Base-by-base conservation (phyloP, 1,139 yeast genomes). In the Magnusiomyces sp. region DNA sequence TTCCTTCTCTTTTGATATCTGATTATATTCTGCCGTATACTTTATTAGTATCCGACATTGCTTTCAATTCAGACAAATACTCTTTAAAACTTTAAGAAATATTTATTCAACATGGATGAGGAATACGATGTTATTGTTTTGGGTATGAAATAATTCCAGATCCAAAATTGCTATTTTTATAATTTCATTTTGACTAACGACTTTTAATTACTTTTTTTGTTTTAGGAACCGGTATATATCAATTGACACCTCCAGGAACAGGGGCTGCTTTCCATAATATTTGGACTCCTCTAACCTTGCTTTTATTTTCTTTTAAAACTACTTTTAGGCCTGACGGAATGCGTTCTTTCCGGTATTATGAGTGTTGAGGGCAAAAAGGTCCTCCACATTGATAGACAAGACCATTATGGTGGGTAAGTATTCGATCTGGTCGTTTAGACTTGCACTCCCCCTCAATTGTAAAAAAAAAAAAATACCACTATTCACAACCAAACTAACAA, bases 361-460 rank as follows among this genome's bases (percentile, higher is more conserved):
- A 89, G 97, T 11, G 96, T 90, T 13, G 98, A 92, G 64, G 95
- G 97, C 60, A 92, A 92, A 73, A 92, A 92, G 66, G 98, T 92
- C 11, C 76, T 92, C 53, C 98, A 92, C 69, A 89, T 92, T 59
- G 99, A 92, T 67, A 84, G 92, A 60, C 97, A 92, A 69, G 95
- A 88, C 67, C 95, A 90, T 66, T 92, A 92, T 62, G 99, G 99
- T 45, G 99, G 70, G 60, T 58, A 53, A 40, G 65, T 53, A 10
- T 10, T 11, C 16, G 36, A 20, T 17, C 32, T 23, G 33, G 41
- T 23, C 37, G 4, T 14, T 34, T n/a, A 34, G 14, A 14, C 19
- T 14, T 39, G 6, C 29, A 7, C 29, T 23, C 7, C 29, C 29
- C 29, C 29, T 23, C 29, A 23, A 23, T 23, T 23, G 29, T 23